Evolutionary conservation across 768 basidiomycete species (phyloP), one percentile per base, ranked within the genome.

Genomic region (Cystobasidium tubakii): DNA sequence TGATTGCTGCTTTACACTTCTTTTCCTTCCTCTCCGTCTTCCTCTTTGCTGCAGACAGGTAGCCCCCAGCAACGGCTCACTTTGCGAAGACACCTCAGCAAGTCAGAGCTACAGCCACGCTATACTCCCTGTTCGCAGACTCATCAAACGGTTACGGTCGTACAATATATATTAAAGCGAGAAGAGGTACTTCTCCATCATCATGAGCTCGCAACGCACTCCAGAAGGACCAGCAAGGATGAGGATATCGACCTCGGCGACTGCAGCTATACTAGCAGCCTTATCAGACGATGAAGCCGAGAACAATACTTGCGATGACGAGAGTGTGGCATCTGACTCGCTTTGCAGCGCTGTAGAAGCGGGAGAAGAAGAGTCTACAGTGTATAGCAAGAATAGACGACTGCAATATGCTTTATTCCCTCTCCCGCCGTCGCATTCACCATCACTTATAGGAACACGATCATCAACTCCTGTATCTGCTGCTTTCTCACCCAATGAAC

Each of bases 401-500:
- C 3, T 31, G 25, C 25, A 34, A 31, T 60, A 60, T 60, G 25
- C 57, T 29, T 25, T 60, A 12, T 60, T 60, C 57, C 57, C 57
- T 25, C 33, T 60, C 4, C 57, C 57, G 13, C 57, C 10, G 3
- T 21, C 21, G 21, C n/a, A 15, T 3, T 50, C 46, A 21, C n/a
- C 7, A 12, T 50, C 21, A 4, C 7, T 3, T 3, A 50, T 17
- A 19, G n/a, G 9, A 50, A 50, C 46, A 21, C 46, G 46, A 15
- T 15, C 46, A 4, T 50, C 46, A 12, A 60, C 57, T 29, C 57
- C 57, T 6, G 33, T 60, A 2, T 60, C 57, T 4, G 6, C 57
- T 29, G 57, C 57, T 60, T 60, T 60, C 27, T 60, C 57, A 60
- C 57, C 57, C 21, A 6, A 60, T 60, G 57, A 27, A 60, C 57